These are phyloP conservation scores for Torulaspora indica DNA, from an alignment of 805 yeast species.

Conservation along the genomic window DNA sequence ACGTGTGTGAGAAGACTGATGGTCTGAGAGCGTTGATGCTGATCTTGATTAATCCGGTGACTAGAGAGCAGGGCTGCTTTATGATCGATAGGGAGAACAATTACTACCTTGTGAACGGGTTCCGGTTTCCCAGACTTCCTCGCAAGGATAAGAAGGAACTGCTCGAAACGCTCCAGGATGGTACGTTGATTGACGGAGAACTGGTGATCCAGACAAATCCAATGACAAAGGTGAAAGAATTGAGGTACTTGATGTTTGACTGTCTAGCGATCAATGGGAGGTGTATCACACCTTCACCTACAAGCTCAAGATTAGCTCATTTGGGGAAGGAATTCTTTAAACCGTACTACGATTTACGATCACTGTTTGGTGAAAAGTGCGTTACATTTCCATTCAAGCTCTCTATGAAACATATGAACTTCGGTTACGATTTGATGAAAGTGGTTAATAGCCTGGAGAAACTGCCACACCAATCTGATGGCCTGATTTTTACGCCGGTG, in stretches of 20 bases:
- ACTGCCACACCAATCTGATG: constrained; percentile 87
- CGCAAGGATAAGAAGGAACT: constrained; percentile 32
- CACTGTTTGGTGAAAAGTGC: constrained; percentile 66
- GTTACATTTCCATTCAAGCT: constrained; percentile 78
- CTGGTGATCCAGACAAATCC: constrained; percentile 66
- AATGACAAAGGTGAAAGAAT: constrained; percentile 51
- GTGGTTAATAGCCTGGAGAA: constrained; percentile 67
- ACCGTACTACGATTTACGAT: constrained; percentile 73
- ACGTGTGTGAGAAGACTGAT: constrained; percentile 94
- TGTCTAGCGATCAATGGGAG: constrained; percentile 80
- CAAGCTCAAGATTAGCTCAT: constrained; percentile 82
- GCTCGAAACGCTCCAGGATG: constrained; percentile 61
- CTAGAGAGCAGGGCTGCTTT: constrained; percentile 82
- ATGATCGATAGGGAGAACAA: constrained; percentile 86
- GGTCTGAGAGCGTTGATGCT: constrained; percentile 83
- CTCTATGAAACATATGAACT: constrained; percentile 82
- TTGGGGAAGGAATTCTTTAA: constrained; percentile 73
- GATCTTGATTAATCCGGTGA: constrained; percentile 56
- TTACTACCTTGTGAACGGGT: constrained; percentile 71
- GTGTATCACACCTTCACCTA: constrained; percentile 60
- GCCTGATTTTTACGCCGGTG: constrained; percentile 87
- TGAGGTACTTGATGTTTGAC: constrained; percentile 85
- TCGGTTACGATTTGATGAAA: constrained; percentile 69
- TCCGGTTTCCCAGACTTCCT: constrained; percentile 71
- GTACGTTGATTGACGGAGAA: constrained; percentile 92